phyloP scores from a whole-genome alignment of 441 rosid genomes.

The Hura crepitans region DNA sequence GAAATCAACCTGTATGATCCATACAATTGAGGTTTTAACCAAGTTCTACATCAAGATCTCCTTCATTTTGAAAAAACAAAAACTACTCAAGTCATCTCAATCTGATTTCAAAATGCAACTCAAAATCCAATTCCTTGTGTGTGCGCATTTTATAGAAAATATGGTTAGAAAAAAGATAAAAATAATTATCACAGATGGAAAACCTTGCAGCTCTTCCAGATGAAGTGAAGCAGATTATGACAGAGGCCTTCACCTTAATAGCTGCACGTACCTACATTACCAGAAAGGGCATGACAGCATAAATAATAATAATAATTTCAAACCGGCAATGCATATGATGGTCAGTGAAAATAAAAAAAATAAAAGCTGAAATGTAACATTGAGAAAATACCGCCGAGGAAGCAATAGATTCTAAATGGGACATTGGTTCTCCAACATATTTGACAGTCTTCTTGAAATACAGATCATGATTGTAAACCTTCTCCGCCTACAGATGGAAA shows the following conservation, averaged over 20 bases:
- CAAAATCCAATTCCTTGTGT: no score
- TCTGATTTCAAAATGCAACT: conserved; percentile 43
- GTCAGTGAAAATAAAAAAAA: conserved; percentile 60
- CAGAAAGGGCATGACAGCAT: no score
- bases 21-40: neutral
- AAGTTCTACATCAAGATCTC: neutral
- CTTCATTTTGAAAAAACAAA: no score
- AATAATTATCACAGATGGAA: no score
- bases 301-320: conserved; percentile 21
- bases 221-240: conserved; percentile 84
- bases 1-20: conserved; percentile 60
- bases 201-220: conserved; percentile 97
- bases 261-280: conserved; percentile 98
- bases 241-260: conserved; percentile 90
- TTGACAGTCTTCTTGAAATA: conserved; percentile 92
- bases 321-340: no score
- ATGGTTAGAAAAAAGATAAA: no score
- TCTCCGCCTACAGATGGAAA: conserved; percentile 66
- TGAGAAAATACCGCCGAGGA: conserved; percentile 76
- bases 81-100: conserved; percentile 30
- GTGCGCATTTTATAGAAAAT: no score
- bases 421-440: conserved; percentile 93
- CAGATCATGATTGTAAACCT: conserved; percentile 89
- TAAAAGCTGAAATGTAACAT: conserved; percentile 79
- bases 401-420: conserved; percentile 93